A percentile compares a stretch with the other conserved stretches of the same genome.
These are phyloP conservation scores for Diaporthe citriasiana DNA, from an alignment of 2,329 filamentous ascomycete species.

Conservation along the genomic window DNA sequence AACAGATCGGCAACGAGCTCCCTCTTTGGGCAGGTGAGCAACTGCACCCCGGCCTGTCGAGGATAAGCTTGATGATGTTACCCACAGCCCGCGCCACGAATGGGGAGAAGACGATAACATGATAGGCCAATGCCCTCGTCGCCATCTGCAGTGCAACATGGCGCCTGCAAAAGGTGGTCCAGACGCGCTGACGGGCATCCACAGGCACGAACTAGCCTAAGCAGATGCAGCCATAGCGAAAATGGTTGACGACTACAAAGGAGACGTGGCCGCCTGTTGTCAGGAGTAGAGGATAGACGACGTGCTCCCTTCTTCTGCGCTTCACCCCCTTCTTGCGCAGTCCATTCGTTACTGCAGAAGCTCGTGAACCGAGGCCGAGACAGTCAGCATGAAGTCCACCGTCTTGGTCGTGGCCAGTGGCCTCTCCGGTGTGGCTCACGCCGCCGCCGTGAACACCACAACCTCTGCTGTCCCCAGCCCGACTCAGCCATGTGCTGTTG, in stretches of 20 bases:
- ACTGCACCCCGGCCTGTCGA: background rate
- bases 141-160: constrained; percentile 28
- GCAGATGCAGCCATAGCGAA: background rate
- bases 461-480: constrained; percentile 25
- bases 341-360: constrained; percentile 16
- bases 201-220: background rate
- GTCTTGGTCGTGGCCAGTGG: constrained; percentile 24
- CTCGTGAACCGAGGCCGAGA: constrained; percentile 1
- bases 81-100: constrained; percentile 21
- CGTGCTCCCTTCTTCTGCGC: background rate
- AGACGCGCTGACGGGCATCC: constrained; percentile 11
- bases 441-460: constrained; percentile 23
- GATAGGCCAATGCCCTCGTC: constrained; percentile 32
- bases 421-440: constrained; percentile 28
- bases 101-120: background rate
- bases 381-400: constrained; percentile 26
- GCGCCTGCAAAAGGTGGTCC: background rate
- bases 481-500: constrained; percentile 39
- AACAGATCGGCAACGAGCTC: constrained; percentile 5
- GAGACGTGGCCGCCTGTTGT: constrained; percentile 15
- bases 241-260: constrained; percentile 34
- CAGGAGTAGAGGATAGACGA: background rate
- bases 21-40: constrained; percentile 7
- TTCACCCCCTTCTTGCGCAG: constrained; percentile 2
- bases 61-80: constrained; percentile 28